Conservation (phyloP, 768 basidiomycete genomes). For the Agaricus sinodeliciosus region DNA sequence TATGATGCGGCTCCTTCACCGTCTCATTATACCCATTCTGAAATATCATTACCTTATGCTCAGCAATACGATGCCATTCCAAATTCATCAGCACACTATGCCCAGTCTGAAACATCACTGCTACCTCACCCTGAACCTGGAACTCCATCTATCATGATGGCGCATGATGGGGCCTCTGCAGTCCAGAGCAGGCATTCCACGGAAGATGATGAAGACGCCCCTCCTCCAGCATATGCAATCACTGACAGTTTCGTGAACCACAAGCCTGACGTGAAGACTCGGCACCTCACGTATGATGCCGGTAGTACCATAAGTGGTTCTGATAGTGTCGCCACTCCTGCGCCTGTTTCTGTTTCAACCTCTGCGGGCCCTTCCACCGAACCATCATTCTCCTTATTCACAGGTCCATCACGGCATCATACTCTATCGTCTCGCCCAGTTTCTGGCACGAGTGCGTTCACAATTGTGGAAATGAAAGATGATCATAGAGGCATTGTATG, state of each 20-base stretch:
- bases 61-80: background rate
- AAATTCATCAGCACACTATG: background rate
- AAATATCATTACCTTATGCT: no score
- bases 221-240: constrained; percentile 1
- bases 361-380: background rate
- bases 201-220: background rate
- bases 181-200: background rate
- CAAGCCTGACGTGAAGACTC: background rate
- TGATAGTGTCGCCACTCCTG: background rate
- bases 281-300: background rate
- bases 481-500: background rate
- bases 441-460: constrained; percentile 3
- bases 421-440: background rate
- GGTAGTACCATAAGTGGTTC: background rate
- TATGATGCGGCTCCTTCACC: background rate
- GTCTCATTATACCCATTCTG: background rate
- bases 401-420: background rate
- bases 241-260: background rate
- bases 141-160: no score
- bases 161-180: background rate
- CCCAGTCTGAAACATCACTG: background rate
- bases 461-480: background rate
- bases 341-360: background rate
- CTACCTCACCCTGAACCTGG: no score
- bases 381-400: background rate